These are phyloP conservation scores for Colletotrichum paranaense DNA, from an alignment of 2,329 filamentous ascomycete genomes.

Conservation along the genomic window DNA sequence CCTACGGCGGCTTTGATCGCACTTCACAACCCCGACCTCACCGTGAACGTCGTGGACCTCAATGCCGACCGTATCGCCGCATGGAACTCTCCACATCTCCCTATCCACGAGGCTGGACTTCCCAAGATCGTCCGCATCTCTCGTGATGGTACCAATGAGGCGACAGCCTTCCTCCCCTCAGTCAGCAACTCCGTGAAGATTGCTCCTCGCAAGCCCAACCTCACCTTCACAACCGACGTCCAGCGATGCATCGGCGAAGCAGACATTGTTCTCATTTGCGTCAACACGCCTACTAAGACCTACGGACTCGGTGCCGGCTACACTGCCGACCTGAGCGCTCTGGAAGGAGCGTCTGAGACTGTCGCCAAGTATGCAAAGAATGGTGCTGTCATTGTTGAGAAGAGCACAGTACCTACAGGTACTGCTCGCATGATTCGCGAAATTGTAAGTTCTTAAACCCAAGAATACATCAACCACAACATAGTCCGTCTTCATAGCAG, in stretches of 20 bases:
- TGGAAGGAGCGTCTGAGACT: slow-evolving; percentile 76
- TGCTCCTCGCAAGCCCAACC: slow-evolving; percentile 67
- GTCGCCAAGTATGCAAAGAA: slow-evolving; percentile 74
- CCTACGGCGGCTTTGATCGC: slow-evolving; percentile 82
- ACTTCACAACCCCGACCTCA: slow-evolving; percentile 76
- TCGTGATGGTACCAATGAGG: slow-evolving; percentile 65
- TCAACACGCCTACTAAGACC: slow-evolving; percentile 83
- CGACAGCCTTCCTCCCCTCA: slow-evolving; percentile 53
- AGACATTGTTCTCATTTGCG: slow-evolving; percentile 79
- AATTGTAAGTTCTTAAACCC: slow-evolving; percentile 61
- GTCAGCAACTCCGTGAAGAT: slow-evolving; percentile 47
- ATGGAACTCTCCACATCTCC: slow-evolving; percentile 80
- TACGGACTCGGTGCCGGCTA: slow-evolving; percentile 76
- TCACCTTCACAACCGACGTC: slow-evolving; percentile 79
- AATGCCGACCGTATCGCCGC: slow-evolving; percentile 73
- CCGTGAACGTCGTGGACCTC: slow-evolving; percentile 80
- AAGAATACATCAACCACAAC: too few species aligned
- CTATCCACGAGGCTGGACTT: slow-evolving; percentile 81
- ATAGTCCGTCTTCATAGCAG: background rate
- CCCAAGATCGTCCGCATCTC: slow-evolving; percentile 74
- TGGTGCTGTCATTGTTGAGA: slow-evolving; percentile 82
- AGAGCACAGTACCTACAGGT: slow-evolving; percentile 82
- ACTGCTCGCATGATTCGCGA: slow-evolving; percentile 77
- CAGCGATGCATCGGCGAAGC: slow-evolving; percentile 71
- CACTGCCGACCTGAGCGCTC: slow-evolving; percentile 78